Evolutionary conservation across 2,329 filamentous ascomycete species (phyloP), one percentile per base, ranked within the genome.

Genomic region (Ascocoryne sarcoides): DNA sequence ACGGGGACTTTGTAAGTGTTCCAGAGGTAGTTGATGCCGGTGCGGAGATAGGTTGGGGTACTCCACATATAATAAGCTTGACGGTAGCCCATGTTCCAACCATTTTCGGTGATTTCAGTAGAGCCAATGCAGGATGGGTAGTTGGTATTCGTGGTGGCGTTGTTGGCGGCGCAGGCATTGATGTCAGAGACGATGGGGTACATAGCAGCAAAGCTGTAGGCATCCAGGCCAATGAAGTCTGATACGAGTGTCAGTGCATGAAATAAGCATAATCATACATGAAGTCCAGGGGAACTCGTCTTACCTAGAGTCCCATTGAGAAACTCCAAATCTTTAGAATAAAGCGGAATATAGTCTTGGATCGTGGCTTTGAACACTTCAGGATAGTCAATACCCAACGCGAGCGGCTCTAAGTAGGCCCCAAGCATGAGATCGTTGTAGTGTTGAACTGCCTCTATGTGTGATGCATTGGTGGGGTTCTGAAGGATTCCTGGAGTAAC

Each of bases 1-100:
- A 73, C 60, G 0, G 70, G 69, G 0, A 58, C 54, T 21, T 59
- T 65, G 63, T 70, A 81, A 0, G 70, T 77, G 55, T 77, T 77
- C 64, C 69, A 75, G 2, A 81, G 59, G 50, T 78, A 79, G 47
- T 63, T 68, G 4, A 76, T 62, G 46, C 73, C 70, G 39, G 63
- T 65, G 38, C 72, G 66, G n/a, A 81, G 65, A 48, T 75, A 78
- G 2, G 64, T 65, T 0, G 75, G 76, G 0, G 76, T 71, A 23
- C 71, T 69, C 57, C 78, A 76, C n/a, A 73, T 67, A 50, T 76
- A 75, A 2, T 64, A 64, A 23, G 73, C 61, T 2, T 71, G 75
- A 10, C 65, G 62, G 45, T 76, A 75, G 15, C 75, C 75, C 36
- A 78, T 71, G 48, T 71, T 62, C 75, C 75, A 79, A 2, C 73